These are phyloP conservation scores for Nothomitra cinnamomea DNA, from an alignment of 2,329 filamentous ascomycete genomes.

Conservation along the genomic window DNA sequence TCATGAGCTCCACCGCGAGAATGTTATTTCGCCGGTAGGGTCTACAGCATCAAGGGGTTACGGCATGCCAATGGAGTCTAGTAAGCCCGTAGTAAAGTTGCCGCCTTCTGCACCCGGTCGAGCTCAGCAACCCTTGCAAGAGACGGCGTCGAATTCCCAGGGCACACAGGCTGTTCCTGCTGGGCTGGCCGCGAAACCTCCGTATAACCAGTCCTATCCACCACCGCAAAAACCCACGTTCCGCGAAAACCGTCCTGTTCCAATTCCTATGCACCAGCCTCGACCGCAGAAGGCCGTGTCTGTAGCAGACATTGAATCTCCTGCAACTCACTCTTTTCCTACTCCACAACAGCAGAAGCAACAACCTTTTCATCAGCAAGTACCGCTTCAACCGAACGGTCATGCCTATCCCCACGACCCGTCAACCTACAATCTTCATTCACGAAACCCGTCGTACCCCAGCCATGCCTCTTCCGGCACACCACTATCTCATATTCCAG, in stretches of 20 bases:
- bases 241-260: constrained; percentile 41
- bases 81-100: constrained; percentile 64
- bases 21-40: constrained; percentile 62
- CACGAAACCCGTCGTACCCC: constrained; percentile 50
- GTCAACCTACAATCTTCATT: constrained; percentile 38
- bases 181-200: constrained; percentile 31
- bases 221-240: constrained; percentile 37
- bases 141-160: not conserved
- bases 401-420: constrained; percentile 35
- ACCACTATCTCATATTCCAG: constrained; percentile 79
- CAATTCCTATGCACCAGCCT: constrained; percentile 77
- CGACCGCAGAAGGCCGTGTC: constrained; percentile 89
- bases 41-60: constrained; percentile 57
- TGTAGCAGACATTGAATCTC: constrained; percentile 80
- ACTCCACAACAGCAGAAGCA: constrained; percentile 50
- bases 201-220: constrained; percentile 33
- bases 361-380: constrained; percentile 85
- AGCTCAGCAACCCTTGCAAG: constrained; percentile 10
- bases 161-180: not conserved
- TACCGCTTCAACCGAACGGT: constrained; percentile 58
- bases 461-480: constrained; percentile 58
- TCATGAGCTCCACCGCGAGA: constrained; percentile 44
- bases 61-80: constrained; percentile 38
- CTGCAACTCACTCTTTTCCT: constrained; percentile 42
- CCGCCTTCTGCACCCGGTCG: constrained; percentile 39